phyloP scores from a whole-genome alignment of 257 asterid species.

The Fraxinus cuspidata region DNA sequence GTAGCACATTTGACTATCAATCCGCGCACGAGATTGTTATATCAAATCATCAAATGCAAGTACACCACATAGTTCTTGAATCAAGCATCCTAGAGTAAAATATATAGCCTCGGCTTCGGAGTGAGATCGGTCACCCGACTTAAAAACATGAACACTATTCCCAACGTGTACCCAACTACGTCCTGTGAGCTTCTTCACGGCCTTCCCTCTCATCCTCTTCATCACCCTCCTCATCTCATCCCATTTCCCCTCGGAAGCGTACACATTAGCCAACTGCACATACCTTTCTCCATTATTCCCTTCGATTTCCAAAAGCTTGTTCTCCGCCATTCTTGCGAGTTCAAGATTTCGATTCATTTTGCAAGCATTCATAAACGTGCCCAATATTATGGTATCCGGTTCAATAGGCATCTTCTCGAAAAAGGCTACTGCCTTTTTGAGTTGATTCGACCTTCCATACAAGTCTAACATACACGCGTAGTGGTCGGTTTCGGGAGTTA shows the following conservation, averaged over 20 bases:
- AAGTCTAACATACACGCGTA: conserved; percentile 95
- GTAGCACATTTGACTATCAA: not conserved
- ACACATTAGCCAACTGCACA: conserved; percentile 76
- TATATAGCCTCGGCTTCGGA: conserved; percentile 52
- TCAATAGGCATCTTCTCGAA: conserved; percentile 64
- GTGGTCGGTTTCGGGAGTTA: conserved; percentile 75
- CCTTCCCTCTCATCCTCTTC: conserved; percentile 83
- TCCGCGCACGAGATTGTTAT: not conserved
- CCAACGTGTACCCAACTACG: conserved; percentile 81
- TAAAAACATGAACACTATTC: conserved; percentile 55
- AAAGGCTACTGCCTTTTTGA: conserved; percentile 64
- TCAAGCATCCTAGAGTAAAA: conserved; percentile 50
- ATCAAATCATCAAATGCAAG: not conserved
- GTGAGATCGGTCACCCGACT: conserved; percentile 67
- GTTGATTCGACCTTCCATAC: conserved; percentile 79
- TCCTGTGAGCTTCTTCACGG: conserved; percentile 70
- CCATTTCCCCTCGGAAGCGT: conserved; percentile 82
- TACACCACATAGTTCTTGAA: conserved; percentile 41
- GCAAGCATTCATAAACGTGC: conserved; percentile 80
- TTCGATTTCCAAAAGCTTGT: conserved; percentile 56
- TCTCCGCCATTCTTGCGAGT: conserved; percentile 66
- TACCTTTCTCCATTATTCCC: conserved; percentile 65
- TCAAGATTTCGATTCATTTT: conserved; percentile 58
- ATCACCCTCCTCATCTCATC: conserved; percentile 79
- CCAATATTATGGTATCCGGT: conserved; percentile 60